Evolutionary conservation across 1,284 basidiomycete species (phyloP), one percentile per base, ranked within the genome.

Genomic region (Rhodotorula sp.): DNA sequence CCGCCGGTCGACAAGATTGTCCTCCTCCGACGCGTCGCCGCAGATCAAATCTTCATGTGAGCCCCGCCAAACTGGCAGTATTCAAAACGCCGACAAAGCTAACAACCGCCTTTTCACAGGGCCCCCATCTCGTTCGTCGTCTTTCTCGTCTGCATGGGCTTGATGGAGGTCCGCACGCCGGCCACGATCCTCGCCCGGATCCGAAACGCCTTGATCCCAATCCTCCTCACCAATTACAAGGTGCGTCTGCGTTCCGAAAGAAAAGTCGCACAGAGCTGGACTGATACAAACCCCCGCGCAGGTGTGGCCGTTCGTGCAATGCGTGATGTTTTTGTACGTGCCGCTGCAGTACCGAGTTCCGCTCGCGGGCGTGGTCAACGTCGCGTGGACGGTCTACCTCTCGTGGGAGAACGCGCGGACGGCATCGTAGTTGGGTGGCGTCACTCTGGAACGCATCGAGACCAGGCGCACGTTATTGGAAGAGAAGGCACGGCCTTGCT

Each of bases 81-180:
- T 31, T 50, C 21, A 16, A 7, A 16, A 7, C 4, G 14, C 8
- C 15, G 7, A 38, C 1, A 19, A 3, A 21, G 14, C 48, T 45
- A 5, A 55, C 48, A 28, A 21, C 34, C 15, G 7, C 48, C 12
- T 10, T 5, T 2, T 4, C 31, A 48, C 52, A 69, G 67, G 67
- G 67, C 67, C 1, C 67, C 67, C 16, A 69, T 69, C 31, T 69
- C 67, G 15, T 69, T 69, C 61, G 57, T 69, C 59, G 54, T 69
- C 31, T 69, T 69, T 48, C 58, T 69, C 10, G 62, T 65, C 15
- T 56, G 55, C 26, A 69, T 69, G 67, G 67, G 62, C 23, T 19
- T 65, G 50, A 69, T 69, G 67, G 62, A 69, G 58, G 43, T 64
- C 31, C 28, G 23, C 7, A 49, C 55, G 15, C 57, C 54, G 15